A percentile compares a stretch with the other conserved stretches of the same genome.
phyloP scores from a whole-genome alignment of 1,139 yeast genomes.

The Kurtzmaniella natalensis region DNA sequence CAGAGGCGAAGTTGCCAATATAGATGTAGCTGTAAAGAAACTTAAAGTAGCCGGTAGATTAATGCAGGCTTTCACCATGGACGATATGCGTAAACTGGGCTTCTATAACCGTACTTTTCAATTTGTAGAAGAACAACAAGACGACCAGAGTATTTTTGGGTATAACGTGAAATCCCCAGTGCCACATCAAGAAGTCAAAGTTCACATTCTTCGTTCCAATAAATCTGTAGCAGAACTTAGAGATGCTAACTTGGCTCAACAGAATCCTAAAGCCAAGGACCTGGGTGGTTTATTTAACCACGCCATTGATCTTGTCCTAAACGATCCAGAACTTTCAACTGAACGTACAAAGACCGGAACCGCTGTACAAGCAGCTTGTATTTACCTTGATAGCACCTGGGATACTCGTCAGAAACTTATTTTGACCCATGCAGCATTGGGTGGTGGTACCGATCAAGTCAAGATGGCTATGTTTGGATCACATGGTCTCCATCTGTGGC shows the following conservation, averaged over 20 bases:
- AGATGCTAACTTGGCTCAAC: slow-evolving; percentile 83
- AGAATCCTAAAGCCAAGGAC: slow-evolving; percentile 66
- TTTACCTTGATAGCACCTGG: slow-evolving; percentile 83
- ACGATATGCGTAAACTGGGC: slow-evolving; percentile 79
- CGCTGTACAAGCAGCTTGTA: slow-evolving; percentile 77
- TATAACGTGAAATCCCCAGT: slow-evolving; percentile 26
- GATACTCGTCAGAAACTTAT: slow-evolving; percentile 58
- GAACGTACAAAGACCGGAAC: slow-evolving; percentile 17
- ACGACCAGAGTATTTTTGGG: slow-evolving; percentile 33
- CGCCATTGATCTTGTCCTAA: slow-evolving; percentile 65
- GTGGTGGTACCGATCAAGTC: slow-evolving; percentile 74
- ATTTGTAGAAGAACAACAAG: slow-evolving; percentile 60
- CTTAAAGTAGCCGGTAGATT: slow-evolving; percentile 81
- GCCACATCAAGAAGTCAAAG: slow-evolving; percentile 63
- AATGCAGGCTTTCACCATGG: slow-evolving; percentile 92
- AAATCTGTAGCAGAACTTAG: slow-evolving; percentile 67
- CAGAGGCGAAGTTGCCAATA: slow-evolving; percentile 60
- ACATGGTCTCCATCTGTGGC: slow-evolving; percentile 91
- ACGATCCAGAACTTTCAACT: slow-evolving; percentile 27
- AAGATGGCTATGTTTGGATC: slow-evolving; percentile 90
- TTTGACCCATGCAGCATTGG: slow-evolving; percentile 88
- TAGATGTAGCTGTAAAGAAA: slow-evolving; percentile 72
- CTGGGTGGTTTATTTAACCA: slow-evolving; percentile 74
- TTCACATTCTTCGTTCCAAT: slow-evolving; percentile 69
- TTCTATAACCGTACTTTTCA: slow-evolving; percentile 78